phyloP scores from a whole-genome alignment of 768 basidiomycete genomes.

The Kockovaella imperatae region DNA sequence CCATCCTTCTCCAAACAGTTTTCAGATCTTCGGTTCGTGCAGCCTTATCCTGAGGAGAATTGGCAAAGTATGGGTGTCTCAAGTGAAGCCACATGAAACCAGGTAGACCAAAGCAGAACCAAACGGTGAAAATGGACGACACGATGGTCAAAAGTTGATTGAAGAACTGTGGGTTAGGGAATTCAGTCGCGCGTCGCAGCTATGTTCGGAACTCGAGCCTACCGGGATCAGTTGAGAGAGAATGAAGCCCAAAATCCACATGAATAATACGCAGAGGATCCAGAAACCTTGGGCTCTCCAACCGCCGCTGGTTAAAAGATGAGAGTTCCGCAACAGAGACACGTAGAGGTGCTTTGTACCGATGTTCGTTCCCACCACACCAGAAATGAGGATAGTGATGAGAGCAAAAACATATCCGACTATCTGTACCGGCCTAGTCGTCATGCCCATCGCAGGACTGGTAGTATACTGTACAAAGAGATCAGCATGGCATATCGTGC shows the following conservation, averaged over 20 bases:
- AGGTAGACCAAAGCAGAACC: conserved; percentile 23
- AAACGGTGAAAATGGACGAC: conserved; percentile 26
- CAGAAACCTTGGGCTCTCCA: conserved; percentile 17
- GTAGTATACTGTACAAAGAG: conserved; percentile 10
- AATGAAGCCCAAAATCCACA: conserved; percentile 27
- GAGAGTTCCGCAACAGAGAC: conserved; percentile 15
- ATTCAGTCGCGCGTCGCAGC: background rate
- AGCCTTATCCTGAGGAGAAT: background rate
- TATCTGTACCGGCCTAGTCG: conserved; percentile 14
- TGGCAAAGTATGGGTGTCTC: background rate
- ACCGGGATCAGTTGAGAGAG: conserved; percentile 26
- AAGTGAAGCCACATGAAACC: conserved; percentile 27
- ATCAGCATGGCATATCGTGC: too few relatives aligned
- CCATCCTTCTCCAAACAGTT: background rate
- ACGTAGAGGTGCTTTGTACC: conserved; percentile 29
- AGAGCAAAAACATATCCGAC: conserved; percentile 22
- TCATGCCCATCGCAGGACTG: conserved; percentile 27
- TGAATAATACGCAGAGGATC: conserved; percentile 16
- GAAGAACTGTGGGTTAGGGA: conserved; percentile 15
- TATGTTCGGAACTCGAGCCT: too few relatives aligned
- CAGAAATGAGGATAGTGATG: conserved; percentile 23
- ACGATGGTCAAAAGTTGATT: conserved; percentile 31
- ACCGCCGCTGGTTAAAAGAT: conserved; percentile 18
- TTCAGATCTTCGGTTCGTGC: background rate
- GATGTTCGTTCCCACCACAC: conserved; percentile 24